Percentiles rank a stretch among this genome's conserved stretches.
Evolutionary conservation across 2,329 filamentous ascomycete species (phyloP).

Genomic region (Fusarium coicis): DNA sequence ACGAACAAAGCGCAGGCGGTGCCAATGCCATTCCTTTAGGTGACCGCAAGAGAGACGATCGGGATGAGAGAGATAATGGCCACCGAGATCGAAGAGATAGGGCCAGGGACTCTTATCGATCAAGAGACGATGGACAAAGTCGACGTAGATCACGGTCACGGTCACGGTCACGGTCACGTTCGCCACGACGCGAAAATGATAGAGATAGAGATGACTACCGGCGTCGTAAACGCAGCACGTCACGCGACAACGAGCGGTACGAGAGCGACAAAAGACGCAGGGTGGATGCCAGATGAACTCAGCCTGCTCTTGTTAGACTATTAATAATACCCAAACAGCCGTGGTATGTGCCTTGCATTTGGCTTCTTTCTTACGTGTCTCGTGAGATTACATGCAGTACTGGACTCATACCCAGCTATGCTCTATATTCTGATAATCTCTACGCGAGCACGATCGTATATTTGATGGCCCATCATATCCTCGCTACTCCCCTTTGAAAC

Average conservation of each 20-base stretch:
- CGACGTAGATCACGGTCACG: slow-evolving; percentile 51
- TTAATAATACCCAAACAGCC: slow-evolving; percentile 43
- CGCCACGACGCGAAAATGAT: slow-evolving; percentile 59
- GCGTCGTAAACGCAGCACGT: slow-evolving; percentile 67
- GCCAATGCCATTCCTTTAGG: slow-evolving; percentile 79
- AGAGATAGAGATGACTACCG: slow-evolving; percentile 57
- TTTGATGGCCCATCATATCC: slow-evolving; percentile 74
- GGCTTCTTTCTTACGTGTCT: slow-evolving; percentile 31
- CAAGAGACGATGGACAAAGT: slow-evolving; percentile 27
- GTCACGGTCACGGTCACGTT: slow-evolving; percentile 66
- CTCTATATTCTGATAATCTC: slow-evolving; percentile 82
- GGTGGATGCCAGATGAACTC: slow-evolving; percentile 57
- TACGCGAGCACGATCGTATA: slow-evolving; percentile 86
- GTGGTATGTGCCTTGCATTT: slow-evolving; percentile 7
- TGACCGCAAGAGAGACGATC: slow-evolving; percentile 46
- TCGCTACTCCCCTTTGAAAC: slow-evolving; percentile 67
- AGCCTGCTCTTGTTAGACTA: slow-evolving; percentile 27
- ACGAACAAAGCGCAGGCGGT: slow-evolving; percentile 63
- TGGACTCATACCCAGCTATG: slow-evolving; percentile 7
- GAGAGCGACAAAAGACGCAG: slow-evolving; percentile 69
- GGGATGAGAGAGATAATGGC: slow-evolving; percentile 40
- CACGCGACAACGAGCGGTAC: slow-evolving; percentile 64
- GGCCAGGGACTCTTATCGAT: slow-evolving; percentile 36
- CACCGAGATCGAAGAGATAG: slow-evolving; percentile 37
- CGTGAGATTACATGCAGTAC: slow-evolving; percentile 33